Base-by-base conservation (phyloP, 371 early-diverging fungal species). In the Nematocida ausubeli region DNA sequence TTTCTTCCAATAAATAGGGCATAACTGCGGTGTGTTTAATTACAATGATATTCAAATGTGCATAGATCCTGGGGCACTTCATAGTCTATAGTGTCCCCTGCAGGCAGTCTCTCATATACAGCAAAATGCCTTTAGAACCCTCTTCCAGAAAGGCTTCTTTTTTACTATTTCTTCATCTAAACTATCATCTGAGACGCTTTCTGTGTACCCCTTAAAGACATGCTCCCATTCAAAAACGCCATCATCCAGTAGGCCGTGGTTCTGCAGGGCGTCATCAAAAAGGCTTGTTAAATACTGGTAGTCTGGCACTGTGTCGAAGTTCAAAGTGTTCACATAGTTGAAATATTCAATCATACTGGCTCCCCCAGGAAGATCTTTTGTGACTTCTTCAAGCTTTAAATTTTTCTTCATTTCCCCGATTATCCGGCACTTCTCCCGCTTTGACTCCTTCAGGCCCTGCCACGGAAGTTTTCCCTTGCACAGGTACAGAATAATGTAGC, bases 371-470 rank as follows among this genome's bases (percentile, higher is more conserved):
- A 92, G 92, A 14, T 93, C 92, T 51, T 66, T 90, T 87, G 96
- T 95, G n/a, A 99, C 88, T 66, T 91, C 88, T 72, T 95, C 93
- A 0, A 95, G 91, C 9, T 94, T 91, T 16, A 96, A 95, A 3
- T 91, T 92, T 92, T 93, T 92, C 87, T 99, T 99, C 89, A 92
- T 95, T 82, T 97, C 95, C 92, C 93, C 92, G 84, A 99, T 98
- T 64, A 92, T 91, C 83, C 95, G 95, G 87, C 95, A 97, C 88
- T 97, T 98, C 87, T 96, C 93, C 86, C 92, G 92, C 88, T 96
- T 98, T 55, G 93, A 95, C 2, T 91, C 92, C 86, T 92, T 92
- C 58, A 98, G 87, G 24, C 98, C 98, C 86, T 98, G 98, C 99
- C 99, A 99, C 63, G 99, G 99, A 57, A 99, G 88, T 35, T 90